Conservation (phyloP, 2,329 filamentous ascomycete species). For the Fusarium luffae region DNA sequence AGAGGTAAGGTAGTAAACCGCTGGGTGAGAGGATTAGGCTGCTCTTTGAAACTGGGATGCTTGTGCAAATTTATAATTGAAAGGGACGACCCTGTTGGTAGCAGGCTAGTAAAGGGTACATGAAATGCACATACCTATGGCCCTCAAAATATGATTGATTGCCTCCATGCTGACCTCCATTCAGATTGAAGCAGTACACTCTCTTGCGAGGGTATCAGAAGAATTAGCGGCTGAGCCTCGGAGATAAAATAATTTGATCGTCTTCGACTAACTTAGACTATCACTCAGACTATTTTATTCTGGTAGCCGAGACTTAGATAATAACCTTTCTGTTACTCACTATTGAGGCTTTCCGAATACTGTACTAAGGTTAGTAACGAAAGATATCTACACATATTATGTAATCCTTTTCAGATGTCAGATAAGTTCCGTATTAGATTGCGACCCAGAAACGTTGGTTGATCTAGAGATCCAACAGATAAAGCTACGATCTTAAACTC, state of each 20-base stretch:
- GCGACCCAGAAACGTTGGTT: neutral
- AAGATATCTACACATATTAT: too few species aligned
- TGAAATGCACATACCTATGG: neutral
- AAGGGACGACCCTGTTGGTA: too few species aligned
- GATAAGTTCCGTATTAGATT: neutral
- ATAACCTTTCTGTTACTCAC: fast-evolving
- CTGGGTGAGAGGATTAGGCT: fast-evolving
- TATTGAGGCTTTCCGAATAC: too few species aligned
- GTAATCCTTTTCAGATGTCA: neutral
- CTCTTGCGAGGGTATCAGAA: too few species aligned
- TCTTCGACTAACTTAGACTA: too few species aligned
- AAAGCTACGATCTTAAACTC: neutral
- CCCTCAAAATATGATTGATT: neutral
- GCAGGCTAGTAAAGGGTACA: neutral
- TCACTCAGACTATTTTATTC: too few species aligned
- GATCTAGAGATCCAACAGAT: neutral
- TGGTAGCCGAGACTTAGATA: too few species aligned
- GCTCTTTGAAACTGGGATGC: fast-evolving
- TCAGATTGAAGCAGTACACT: neutral
- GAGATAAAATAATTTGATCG: too few species aligned
- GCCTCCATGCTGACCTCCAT: neutral
- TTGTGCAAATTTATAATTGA: neutral
- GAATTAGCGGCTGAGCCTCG: neutral
- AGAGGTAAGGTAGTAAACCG: neutral
- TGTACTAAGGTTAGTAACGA: too few species aligned